phyloP scores from a whole-genome alignment of 768 basidiomycete species.

The Cyclocybe cylindracea region DNA sequence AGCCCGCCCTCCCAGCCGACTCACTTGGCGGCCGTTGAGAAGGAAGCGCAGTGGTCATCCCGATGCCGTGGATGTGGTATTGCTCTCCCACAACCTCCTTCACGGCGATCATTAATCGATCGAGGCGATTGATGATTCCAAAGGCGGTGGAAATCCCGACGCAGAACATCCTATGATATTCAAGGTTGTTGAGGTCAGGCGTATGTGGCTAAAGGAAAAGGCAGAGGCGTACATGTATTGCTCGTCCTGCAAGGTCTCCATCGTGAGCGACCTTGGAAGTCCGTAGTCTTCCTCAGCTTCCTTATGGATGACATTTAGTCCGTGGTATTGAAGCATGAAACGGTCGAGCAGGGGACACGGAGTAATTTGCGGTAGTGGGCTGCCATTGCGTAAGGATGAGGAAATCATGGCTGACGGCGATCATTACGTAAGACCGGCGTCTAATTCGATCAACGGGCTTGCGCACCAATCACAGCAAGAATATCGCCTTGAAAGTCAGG shows the following conservation, averaged over 20 bases:
- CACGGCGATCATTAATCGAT: constrained; percentile 75
- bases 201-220: neutral
- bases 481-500: constrained; percentile 84
- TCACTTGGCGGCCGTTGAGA: neutral
- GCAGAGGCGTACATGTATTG: constrained; percentile 67
- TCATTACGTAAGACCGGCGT: neutral
- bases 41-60: constrained; percentile 13
- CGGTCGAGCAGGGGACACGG: constrained; percentile 67
- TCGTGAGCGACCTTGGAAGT: constrained; percentile 66
- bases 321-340: constrained; percentile 50
- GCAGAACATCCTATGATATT: constrained; percentile 56
- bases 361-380: constrained; percentile 82
- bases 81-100: constrained; percentile 89
- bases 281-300: constrained; percentile 77
- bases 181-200: neutral
- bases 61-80: constrained; percentile 79
- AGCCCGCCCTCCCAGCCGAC: neutral
- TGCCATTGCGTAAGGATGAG: constrained; percentile 70
- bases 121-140: constrained; percentile 70
- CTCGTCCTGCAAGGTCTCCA: constrained; percentile 73
- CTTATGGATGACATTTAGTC: constrained; percentile 66
- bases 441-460: neutral
- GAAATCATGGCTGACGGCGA: constrained; percentile 66
- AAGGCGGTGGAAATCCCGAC: constrained; percentile 74
- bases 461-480: constrained; percentile 75